Base-by-base conservation (phyloP, 2,329 filamentous ascomycete genomes). In the Mycosphaerella arachidis region DNA sequence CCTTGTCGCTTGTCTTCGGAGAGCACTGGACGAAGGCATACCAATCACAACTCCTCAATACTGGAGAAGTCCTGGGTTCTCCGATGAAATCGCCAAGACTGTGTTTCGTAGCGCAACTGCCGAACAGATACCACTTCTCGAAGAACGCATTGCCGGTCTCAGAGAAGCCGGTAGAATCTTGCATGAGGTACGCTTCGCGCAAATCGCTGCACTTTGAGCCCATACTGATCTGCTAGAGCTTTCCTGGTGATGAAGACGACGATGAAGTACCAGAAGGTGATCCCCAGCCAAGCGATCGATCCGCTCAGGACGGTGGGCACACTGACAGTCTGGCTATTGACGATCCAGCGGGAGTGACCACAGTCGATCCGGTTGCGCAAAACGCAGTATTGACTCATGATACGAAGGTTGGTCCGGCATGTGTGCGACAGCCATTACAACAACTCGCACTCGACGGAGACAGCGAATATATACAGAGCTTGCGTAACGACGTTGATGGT, bases 11-110 rank as follows among this genome's bases (percentile, higher is more conserved):
- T 85, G 89, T 24, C 75, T 99, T 68, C 90, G 92, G 74, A 82
- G 94, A 68, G 95, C 92, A 1, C 77, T 97, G 46, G 92, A 97
- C 55, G 92, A 97, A 80, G 89, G 89, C 57, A 90, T 96, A 57
- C 90, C 92, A 16, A 95, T 99, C 60, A 97, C 92, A 6, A 90
- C 86, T 60, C 89, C 93, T 6, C 83, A 88, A 54, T 97, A 91
- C 72, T 99, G 93, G 93, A 81, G 61, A 24, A 67, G 56, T 52
- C 52, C 33, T 6, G 16, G 53, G 65, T 95, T 90, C 74, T 89
- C 87, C 4, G 82, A 95, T 48, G 86, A 91, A 10, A 78, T 88
- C 10, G 75, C 97, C 53, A 82, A 77, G 60, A 83, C 91, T 64
- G 85, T 97, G 45, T 99, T 99, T 75, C 84, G 92, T 59, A 96